phyloP scores from a whole-genome alignment of 2,329 filamentous ascomycete genomes.

The Byssoonygena ceratinophila region DNA sequence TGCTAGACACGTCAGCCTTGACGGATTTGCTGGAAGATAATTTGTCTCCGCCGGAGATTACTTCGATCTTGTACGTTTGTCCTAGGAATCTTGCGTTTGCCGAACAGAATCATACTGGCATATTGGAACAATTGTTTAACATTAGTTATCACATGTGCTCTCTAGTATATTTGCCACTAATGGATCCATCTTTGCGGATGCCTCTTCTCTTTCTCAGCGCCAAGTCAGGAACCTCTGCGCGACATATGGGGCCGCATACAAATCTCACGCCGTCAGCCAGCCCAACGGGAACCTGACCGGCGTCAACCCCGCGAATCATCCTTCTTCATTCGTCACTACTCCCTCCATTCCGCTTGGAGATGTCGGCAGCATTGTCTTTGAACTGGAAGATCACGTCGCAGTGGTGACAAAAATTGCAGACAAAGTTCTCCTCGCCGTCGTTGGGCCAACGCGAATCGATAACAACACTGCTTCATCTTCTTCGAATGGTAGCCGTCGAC shows the following conservation, averaged over 20 bases:
- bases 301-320: slow-evolving; percentile 35
- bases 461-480: neutral
- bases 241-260: slow-evolving; percentile 37
- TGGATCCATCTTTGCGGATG: slow-evolving; percentile 36
- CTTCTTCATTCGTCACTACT: slow-evolving; percentile 35
- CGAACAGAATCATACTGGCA: neutral
- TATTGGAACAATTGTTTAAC: neutral
- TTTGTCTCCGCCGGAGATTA: slow-evolving; percentile 35
- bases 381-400: slow-evolving; percentile 32
- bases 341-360: slow-evolving; percentile 33
- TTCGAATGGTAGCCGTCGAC: neutral
- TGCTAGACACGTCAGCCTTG: slow-evolving; percentile 35
- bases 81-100: neutral
- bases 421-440: slow-evolving; percentile 34
- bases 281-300: slow-evolving; percentile 35
- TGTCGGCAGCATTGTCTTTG: slow-evolving; percentile 37
- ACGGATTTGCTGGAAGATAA: slow-evolving; percentile 35
- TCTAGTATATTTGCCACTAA: slow-evolving; percentile 35
- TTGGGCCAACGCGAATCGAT: slow-evolving; percentile 24
- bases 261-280: slow-evolving; percentile 33
- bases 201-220: slow-evolving; percentile 31
- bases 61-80: slow-evolving; percentile 32
- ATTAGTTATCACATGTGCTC: neutral
- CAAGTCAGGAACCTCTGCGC: slow-evolving; percentile 35
- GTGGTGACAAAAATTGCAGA: slow-evolving; percentile 35